Conservation (phyloP, 1,139 yeast genomes). For the Diutina scorzettiae region DNA sequence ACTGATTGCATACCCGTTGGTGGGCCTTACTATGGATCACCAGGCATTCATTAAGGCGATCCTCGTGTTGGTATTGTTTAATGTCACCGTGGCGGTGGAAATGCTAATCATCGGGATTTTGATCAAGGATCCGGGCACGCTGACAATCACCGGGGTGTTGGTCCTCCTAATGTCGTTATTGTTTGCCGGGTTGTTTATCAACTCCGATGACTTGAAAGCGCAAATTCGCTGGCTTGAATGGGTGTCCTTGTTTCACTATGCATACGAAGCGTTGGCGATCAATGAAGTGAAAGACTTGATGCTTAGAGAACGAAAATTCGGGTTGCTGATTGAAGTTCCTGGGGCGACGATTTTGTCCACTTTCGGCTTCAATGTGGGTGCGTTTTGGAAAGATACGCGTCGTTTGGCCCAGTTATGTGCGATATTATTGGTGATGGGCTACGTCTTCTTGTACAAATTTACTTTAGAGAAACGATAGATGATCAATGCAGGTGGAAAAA, state of each 20-base stretch:
- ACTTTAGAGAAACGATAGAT: slow-evolving; percentile 61
- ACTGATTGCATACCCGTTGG: slow-evolving; percentile 84
- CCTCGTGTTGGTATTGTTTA: slow-evolving; percentile 64
- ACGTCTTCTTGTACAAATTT: slow-evolving; percentile 55
- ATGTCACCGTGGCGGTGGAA: slow-evolving; percentile 75
- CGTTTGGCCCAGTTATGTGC: slow-evolving; percentile 38
- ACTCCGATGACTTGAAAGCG: slow-evolving; percentile 61
- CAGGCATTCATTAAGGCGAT: slow-evolving; percentile 68
- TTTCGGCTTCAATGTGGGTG: slow-evolving; percentile 82
- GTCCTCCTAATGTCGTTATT: slow-evolving; percentile 71
- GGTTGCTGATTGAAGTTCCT: slow-evolving; percentile 92
- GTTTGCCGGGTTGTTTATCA: slow-evolving; percentile 88
- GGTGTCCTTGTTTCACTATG: slow-evolving; percentile 86
- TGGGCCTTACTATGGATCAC: slow-evolving; percentile 72
- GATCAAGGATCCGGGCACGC: slow-evolving; percentile 84
- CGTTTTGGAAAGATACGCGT: slow-evolving; percentile 53
- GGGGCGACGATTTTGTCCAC: slow-evolving; percentile 95
- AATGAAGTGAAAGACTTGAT: slow-evolving; percentile 89
- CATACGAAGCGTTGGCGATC: slow-evolving; percentile 83
- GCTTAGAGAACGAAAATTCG: slow-evolving; percentile 79
- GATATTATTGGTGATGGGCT: slow-evolving; percentile 55
- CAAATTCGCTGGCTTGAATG: slow-evolving; percentile 74
- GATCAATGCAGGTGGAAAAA: not conserved
- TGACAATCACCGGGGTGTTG: slow-evolving; percentile 79
- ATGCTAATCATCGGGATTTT: slow-evolving; percentile 80